Conservation (phyloP, 352 stramenopile species). For the Globisporangium spinosum region DNA sequence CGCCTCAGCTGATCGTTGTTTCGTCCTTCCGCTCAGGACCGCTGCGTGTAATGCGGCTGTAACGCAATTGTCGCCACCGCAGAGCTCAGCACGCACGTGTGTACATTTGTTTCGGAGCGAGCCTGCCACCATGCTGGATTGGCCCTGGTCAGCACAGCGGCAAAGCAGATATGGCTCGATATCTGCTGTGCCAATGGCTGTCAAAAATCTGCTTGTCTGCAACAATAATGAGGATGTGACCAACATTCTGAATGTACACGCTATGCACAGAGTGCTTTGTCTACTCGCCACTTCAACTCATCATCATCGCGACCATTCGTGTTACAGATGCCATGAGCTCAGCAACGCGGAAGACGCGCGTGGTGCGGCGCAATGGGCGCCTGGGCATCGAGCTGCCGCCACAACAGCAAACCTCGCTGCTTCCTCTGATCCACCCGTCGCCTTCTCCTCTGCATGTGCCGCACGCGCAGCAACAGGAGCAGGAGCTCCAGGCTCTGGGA, state of each 20-base stretch:
- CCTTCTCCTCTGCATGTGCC: background rate
- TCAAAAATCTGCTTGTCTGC: background rate
- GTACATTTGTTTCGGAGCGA: no score
- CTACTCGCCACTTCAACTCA: background rate
- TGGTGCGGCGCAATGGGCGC: slow-evolving; percentile 20
- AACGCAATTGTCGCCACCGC: background rate
- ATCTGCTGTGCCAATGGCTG: no score
- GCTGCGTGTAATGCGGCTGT: background rate
- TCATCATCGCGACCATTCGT: background rate
- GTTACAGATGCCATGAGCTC: background rate
- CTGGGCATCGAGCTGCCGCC: slow-evolving; percentile 17
- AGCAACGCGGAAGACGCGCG: slow-evolving; percentile 3
- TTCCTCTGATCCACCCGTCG: slow-evolving; percentile 19
- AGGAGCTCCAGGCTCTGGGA: slow-evolving; percentile 19
- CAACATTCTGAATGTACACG: background rate
- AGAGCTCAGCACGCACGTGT: no score
- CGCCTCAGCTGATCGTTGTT: background rate
- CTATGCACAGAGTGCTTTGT: background rate
- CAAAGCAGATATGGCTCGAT: no score
- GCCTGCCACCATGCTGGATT: no score
- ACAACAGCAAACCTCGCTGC: background rate
- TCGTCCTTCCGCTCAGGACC: background rate
- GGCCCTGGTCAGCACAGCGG: no score
- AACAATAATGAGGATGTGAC: background rate
- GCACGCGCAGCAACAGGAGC: slow-evolving; percentile 16